Conservation (phyloP, 202 grass and related monocot genomes). For the Eragrostis tef region DNA sequence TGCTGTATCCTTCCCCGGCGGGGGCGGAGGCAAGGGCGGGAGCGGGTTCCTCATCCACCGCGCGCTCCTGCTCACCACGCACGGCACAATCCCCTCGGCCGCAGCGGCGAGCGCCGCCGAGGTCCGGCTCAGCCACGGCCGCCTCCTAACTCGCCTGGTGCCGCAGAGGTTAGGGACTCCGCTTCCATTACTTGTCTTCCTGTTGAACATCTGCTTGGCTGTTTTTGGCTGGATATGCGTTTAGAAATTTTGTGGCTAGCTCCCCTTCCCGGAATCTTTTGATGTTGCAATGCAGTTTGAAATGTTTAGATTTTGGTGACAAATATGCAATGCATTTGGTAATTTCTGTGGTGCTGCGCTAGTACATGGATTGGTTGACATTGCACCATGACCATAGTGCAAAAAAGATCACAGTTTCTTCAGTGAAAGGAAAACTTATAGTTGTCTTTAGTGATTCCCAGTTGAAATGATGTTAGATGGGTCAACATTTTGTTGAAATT, state of each 20-base stretch:
- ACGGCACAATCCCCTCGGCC: conserved; percentile 75
- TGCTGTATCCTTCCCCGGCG: conserved; percentile 51
- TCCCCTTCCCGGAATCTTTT: conserved; percentile 10
- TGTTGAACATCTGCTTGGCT: neutral
- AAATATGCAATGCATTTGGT: neutral
- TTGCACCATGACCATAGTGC: neutral
- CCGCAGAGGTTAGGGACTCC: conserved; percentile 67
- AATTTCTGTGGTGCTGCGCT: conserved; percentile 31
- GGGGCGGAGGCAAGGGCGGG: conserved; percentile 53
- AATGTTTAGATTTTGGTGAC: conserved; percentile 21
- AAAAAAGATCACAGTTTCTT: conserved; percentile 34
- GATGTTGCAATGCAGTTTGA: neutral
- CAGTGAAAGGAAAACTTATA: too few species aligned
- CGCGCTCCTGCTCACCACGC: conserved; percentile 77
- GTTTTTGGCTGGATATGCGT: conserved; percentile 16
- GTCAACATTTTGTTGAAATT: neutral
- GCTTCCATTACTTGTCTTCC: conserved; percentile 10
- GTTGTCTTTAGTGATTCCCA: neutral
- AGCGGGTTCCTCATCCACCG: conserved; percentile 90
- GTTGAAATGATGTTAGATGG: conserved; percentile 8
- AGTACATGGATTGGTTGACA: neutral
- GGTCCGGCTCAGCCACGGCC: conserved; percentile 68
- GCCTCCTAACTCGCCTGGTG: conserved; percentile 61
- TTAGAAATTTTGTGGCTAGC: conserved; percentile 21
- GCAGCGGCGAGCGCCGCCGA: conserved; percentile 61